phyloP scores from a whole-genome alignment of 1,139 yeast species.

The Suhomyces wounanorum region DNA sequence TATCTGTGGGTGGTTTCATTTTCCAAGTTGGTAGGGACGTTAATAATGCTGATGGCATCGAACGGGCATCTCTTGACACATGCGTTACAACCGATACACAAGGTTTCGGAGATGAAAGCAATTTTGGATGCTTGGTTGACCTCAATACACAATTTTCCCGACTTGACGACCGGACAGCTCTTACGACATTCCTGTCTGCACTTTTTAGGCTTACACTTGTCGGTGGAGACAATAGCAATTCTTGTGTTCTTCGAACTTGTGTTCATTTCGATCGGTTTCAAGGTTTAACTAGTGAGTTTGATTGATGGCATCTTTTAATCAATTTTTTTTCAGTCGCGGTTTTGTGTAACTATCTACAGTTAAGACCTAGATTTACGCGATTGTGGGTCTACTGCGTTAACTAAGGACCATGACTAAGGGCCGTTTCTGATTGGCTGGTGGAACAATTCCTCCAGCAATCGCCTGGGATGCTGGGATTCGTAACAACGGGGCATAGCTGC shows the following conservation, averaged over 20 bases:
- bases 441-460: not conserved
- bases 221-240: constrained; percentile 92
- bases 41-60: constrained; percentile 93
- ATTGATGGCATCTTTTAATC: constrained; percentile 8
- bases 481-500: too few relatives aligned
- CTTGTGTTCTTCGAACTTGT: constrained; percentile 55
- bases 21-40: constrained; percentile 92
- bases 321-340: constrained; percentile 13
- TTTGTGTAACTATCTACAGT: constrained; percentile 10
- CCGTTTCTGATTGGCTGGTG: constrained; percentile 11
- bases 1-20: constrained; percentile 93
- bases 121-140: constrained; percentile 88
- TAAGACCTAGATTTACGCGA: constrained; percentile 16
- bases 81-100: constrained; percentile 99
- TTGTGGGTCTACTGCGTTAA: constrained; percentile 15
- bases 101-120: constrained; percentile 91
- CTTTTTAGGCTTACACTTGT: constrained; percentile 96
- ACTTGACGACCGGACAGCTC: constrained; percentile 95
- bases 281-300: not conserved
- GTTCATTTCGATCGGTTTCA: constrained; percentile 3
- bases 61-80: constrained; percentile 98
- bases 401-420: constrained; percentile 17
- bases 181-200: constrained; percentile 98
- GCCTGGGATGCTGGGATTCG: not conserved
- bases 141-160: constrained; percentile 97